Conservation (phyloP, 139 green algal species). For the Protoeuglena noctilucae region DNA sequence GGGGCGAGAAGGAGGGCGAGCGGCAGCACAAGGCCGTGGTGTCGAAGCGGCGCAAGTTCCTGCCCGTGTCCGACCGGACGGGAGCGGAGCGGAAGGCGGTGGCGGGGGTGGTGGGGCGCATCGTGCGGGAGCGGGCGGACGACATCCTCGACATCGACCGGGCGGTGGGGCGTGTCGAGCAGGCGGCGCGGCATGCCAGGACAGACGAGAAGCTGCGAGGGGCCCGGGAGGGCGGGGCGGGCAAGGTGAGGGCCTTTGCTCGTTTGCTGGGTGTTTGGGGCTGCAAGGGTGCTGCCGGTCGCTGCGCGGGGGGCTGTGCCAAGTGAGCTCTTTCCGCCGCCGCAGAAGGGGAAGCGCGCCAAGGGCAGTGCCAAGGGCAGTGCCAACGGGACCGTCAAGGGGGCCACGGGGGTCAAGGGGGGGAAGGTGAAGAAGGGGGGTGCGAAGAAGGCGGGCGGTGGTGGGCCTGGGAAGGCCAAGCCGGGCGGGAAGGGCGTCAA, state of each 20-base stretch:
- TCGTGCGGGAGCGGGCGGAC: constrained; percentile 47
- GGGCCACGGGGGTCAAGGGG: too few relatives aligned
- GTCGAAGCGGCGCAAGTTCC: constrained; percentile 39
- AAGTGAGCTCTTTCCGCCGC: too few relatives aligned
- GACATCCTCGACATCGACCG: constrained; percentile 48
- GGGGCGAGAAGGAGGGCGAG: constrained; percentile 37
- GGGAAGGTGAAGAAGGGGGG: too few relatives aligned
- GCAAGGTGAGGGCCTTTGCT: neutral
- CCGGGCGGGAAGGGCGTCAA: too few relatives aligned
- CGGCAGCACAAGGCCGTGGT: constrained; percentile 12
- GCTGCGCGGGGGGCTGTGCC: too few relatives aligned
- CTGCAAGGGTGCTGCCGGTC: too few relatives aligned
- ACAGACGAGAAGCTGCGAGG: neutral
- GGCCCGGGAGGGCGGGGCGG: neutral
- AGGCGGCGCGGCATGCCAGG: constrained; percentile 25
- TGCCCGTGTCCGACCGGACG: constrained; percentile 25
- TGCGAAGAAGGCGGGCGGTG: too few relatives aligned
- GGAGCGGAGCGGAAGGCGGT: constrained; percentile 8
- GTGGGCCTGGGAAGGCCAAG: too few relatives aligned
- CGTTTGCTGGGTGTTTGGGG: too few relatives aligned
- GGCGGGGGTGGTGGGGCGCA: constrained; percentile 32
- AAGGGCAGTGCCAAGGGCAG: too few relatives aligned
- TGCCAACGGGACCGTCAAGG: too few relatives aligned
- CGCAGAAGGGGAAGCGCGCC: too few relatives aligned
- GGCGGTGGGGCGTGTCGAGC: constrained; percentile 32